phyloP scores from a whole-genome alignment of 2,329 filamentous ascomycete genomes.

The Xylariomycetidae sp. region DNA sequence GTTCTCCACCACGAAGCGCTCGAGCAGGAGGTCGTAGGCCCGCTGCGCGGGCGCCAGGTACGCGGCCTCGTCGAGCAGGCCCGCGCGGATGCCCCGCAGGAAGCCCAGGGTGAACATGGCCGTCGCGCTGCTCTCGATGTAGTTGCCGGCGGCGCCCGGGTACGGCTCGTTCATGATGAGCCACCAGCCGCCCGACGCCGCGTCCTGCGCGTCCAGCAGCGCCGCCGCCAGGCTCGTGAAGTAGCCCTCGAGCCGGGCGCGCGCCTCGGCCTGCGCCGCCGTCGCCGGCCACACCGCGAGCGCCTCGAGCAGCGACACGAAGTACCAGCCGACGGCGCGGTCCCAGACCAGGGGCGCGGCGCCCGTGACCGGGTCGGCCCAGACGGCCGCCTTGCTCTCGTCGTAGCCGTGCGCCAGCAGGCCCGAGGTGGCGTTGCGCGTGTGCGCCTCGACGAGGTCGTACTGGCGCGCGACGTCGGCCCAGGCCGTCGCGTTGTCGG shows the following conservation, averaged over 20 bases:
- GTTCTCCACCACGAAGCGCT: slow-evolving; percentile 40
- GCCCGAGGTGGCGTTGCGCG: slow-evolving; percentile 31
- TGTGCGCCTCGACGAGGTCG: slow-evolving; percentile 37
- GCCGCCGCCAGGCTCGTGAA: slow-evolving; percentile 37
- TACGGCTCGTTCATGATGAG: slow-evolving; percentile 49
- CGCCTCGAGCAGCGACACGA: slow-evolving; percentile 43
- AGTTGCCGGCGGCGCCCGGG: slow-evolving; percentile 47
- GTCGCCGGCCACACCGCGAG: slow-evolving; percentile 36
- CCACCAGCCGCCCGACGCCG: slow-evolving; percentile 51
- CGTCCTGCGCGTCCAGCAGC: slow-evolving; percentile 38
- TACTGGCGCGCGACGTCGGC: slow-evolving; percentile 39
- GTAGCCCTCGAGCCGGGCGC: slow-evolving; percentile 33
- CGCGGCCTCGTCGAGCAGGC: slow-evolving; percentile 24
- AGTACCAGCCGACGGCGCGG: slow-evolving; percentile 45
- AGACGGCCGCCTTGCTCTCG: slow-evolving; percentile 37
- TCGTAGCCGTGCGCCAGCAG: slow-evolving; percentile 51
- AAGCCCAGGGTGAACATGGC: slow-evolving; percentile 54
- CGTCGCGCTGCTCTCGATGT: slow-evolving; percentile 54
- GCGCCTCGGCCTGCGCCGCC: slow-evolving; percentile 30
- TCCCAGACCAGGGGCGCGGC: slow-evolving; percentile 48
- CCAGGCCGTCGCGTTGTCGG: slow-evolving; percentile 35
- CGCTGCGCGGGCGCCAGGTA: slow-evolving; percentile 35
- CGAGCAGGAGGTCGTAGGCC: slow-evolving; percentile 39
- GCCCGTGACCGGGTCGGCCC: slow-evolving; percentile 43
- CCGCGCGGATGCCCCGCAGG: slow-evolving; percentile 39